Percentiles rank a stretch among this genome's conserved stretches.
These are phyloP conservation scores for Polyplosphaeria fusca DNA, from an alignment of 495 filamentous ascomycete genomes.

Conservation along the genomic window DNA sequence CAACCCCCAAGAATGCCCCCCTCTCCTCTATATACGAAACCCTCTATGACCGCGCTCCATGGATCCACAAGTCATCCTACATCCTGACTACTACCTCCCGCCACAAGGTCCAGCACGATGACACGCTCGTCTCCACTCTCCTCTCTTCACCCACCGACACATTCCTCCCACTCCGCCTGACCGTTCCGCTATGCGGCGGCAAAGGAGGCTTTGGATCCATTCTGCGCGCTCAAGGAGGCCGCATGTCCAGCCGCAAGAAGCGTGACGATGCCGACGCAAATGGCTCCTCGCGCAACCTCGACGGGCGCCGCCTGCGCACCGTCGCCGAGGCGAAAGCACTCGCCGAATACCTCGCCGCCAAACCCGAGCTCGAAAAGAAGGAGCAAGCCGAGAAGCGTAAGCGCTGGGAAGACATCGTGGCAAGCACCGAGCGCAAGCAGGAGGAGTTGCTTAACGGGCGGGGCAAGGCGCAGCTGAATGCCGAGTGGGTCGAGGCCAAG, in stretches of 20 bases:
- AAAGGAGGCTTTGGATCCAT: constrained; percentile 98
- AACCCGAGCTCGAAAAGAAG: constrained; percentile 92
- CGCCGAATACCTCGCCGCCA: constrained; percentile 90
- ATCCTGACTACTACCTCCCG: constrained; percentile 81
- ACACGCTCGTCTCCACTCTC: constrained; percentile 51
- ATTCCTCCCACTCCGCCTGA: constrained; percentile 78
- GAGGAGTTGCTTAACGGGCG: constrained; percentile 69
- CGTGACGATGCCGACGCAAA: constrained; percentile 73
- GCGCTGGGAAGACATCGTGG: constrained; percentile 81
- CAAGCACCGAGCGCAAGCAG: constrained; percentile 72
- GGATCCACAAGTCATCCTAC: constrained; percentile 49
- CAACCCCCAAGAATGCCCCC: constrained; percentile 54
- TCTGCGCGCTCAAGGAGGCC: constrained; percentile 90
- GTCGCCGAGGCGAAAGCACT: constrained; percentile 92
- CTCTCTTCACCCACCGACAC: constrained; percentile 52
- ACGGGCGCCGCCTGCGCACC: constrained; percentile 84
- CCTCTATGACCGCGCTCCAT: constrained; percentile 64
- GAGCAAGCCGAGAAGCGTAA: constrained; percentile 80
- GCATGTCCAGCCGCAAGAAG: constrained; percentile 94
- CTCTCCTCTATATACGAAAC: constrained; percentile 62
- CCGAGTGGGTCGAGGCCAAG: constrained; percentile 90
- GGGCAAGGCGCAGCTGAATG: constrained; percentile 66
- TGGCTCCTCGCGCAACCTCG: constrained; percentile 86
- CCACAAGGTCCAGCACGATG: constrained; percentile 56
- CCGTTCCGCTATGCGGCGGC: constrained; percentile 72